Percentiles rank a stretch among this genome's conserved stretches.
These are phyloP conservation scores for Neoboletus subvelutipes DNA, from an alignment of 768 basidiomycete species.

Conservation along the genomic window DNA sequence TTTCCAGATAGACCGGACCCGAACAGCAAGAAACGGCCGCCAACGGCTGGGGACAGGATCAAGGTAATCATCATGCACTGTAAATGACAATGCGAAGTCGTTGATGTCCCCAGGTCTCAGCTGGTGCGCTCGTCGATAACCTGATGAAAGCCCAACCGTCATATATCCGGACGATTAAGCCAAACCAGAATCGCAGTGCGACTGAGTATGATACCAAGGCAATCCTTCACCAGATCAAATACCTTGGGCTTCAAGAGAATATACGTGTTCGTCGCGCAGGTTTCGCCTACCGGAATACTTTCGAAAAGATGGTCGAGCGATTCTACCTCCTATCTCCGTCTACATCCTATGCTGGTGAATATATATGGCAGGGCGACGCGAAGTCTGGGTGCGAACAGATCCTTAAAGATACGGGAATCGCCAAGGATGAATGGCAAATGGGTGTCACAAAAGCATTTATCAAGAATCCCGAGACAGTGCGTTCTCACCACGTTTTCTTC, in stretches of 20 bases:
- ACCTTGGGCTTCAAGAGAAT: constrained; percentile 97
- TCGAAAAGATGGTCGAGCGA: constrained; percentile 98
- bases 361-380: constrained; percentile 91
- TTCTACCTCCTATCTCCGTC: constrained; percentile 95
- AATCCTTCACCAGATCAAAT: constrained; percentile 98
- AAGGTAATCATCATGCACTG: constrained; percentile 52
- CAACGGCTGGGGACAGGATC: constrained; percentile 97
- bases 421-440: constrained; percentile 99
- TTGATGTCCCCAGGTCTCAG: constrained; percentile 61
- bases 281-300: constrained; percentile 97
- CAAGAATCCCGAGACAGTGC: constrained; percentile 96
- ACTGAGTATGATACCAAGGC: constrained; percentile 94
- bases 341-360: constrained; percentile 98
- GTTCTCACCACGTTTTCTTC: constrained; percentile 21
- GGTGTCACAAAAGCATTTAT: constrained; percentile 98
- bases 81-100: neutral
- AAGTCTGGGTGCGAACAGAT: constrained; percentile 92
- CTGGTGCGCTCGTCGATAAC: constrained; percentile 93
- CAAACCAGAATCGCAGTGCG: constrained; percentile 92
- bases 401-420: constrained; percentile 91
- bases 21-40: constrained; percentile 95
- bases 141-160: constrained; percentile 96
- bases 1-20: constrained; percentile 97
- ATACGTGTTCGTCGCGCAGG: constrained; percentile 96
- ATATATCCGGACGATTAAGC: constrained; percentile 99